Evolutionary conservation across 2,329 filamentous ascomycete genomes (phyloP).

Genomic region (Nigrograna mackinnonii): DNA sequence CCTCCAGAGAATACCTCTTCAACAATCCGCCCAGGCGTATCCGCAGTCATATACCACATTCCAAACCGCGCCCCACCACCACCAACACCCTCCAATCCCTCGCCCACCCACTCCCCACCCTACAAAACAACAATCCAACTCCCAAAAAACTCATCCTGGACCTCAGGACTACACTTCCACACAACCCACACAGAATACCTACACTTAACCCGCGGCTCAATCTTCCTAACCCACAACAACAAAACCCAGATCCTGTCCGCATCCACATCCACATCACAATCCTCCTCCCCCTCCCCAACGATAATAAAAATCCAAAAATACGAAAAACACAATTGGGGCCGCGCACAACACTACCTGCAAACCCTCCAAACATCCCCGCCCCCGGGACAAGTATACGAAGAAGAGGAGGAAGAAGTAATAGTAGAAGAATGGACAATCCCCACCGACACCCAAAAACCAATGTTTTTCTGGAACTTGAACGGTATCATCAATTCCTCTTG

Average conservation of each 20-base stretch:
- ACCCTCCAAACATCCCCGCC: not conserved
- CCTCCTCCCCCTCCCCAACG: too few relatives aligned
- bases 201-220: constrained; percentile 44
- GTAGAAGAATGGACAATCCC: constrained; percentile 55
- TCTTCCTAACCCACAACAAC: constrained; percentile 24
- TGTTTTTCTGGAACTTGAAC: constrained; percentile 58
- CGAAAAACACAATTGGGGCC: constrained; percentile 53
- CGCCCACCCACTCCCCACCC: not conserved
- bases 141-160: constrained; percentile 50
- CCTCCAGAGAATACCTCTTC: constrained; percentile 12
- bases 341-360: constrained; percentile 29
- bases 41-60: constrained; percentile 41
- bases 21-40: constrained; percentile 13
- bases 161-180: constrained; percentile 56
- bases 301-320: constrained; percentile 41
- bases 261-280: constrained; percentile 8
- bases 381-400: constrained; percentile 4
- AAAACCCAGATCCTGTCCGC: constrained; percentile 10
- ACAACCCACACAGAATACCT: constrained; percentile 52
- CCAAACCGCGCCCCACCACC: constrained; percentile 21
- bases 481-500: constrained; percentile 38
- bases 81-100: constrained; percentile 17
- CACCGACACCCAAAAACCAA: constrained; percentile 47
- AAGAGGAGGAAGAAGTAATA: constrained; percentile 37
- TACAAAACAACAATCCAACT: constrained; percentile 48